Evolutionary conservation across 768 basidiomycete species (phyloP).

Genomic region (Podaxis rugospora): DNA sequence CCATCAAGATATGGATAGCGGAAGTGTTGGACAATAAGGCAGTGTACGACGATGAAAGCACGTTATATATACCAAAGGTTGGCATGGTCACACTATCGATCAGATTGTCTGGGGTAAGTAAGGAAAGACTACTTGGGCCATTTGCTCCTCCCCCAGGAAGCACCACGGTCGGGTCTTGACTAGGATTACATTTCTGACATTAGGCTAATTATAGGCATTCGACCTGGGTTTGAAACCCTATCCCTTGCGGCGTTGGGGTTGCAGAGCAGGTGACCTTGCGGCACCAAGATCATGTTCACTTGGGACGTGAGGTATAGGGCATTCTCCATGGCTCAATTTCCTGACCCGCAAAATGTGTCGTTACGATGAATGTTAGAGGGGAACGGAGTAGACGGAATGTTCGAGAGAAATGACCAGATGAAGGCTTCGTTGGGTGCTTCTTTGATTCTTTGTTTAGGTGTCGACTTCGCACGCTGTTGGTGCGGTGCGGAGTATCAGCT

Average conservation of each 20-base stretch:
- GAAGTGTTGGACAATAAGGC: neutral
- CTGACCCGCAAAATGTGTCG: neutral
- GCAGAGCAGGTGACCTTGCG: too few relatives aligned
- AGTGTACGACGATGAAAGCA: neutral
- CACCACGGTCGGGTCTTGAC: slow-evolving; percentile 11
- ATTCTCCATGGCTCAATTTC: too few relatives aligned
- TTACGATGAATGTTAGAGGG: neutral
- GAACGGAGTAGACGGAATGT: neutral
- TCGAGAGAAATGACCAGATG: neutral
- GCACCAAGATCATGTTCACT: too few relatives aligned
- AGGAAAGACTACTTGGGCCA: neutral
- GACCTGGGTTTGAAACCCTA: neutral
- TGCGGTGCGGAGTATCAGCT: neutral
- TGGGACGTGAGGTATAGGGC: too few relatives aligned
- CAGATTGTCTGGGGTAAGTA: neutral
- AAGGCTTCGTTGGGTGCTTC: neutral
- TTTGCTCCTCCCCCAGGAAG: neutral
- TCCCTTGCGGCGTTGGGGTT: too few relatives aligned
- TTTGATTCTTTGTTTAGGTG: slow-evolving; percentile 2
- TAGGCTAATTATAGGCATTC: neutral
- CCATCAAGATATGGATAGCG: neutral
- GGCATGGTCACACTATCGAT: slow-evolving; percentile 1
- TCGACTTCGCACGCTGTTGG: neutral
- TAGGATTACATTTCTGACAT: neutral
- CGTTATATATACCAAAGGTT: neutral